These are phyloP conservation scores for Gyromitra esculenta DNA, from an alignment of 2,329 filamentous ascomycete genomes.

Conservation along the genomic window DNA sequence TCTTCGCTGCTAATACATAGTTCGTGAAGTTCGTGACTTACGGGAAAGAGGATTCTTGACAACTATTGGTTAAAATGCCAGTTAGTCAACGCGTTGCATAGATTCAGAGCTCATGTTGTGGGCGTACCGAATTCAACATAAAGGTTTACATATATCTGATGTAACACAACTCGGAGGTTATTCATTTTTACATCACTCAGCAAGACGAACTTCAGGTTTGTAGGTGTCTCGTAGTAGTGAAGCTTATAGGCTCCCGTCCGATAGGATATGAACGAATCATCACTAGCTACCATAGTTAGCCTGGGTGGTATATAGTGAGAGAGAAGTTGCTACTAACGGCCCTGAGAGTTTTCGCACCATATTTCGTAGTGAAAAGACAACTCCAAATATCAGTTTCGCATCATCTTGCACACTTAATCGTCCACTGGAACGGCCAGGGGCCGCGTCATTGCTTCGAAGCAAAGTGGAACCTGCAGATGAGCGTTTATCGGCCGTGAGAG, in stretches of 20 bases:
- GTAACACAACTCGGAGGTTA: slow-evolving; percentile 91
- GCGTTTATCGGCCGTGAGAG: slow-evolving; percentile 59
- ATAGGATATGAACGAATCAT: slow-evolving; percentile 83
- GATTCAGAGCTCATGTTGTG: neutral
- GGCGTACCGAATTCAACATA: slow-evolving; percentile 90
- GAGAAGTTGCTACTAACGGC: slow-evolving; percentile 52
- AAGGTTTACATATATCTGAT: slow-evolving; percentile 98
- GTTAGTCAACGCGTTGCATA: slow-evolving; percentile 6
- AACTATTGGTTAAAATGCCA: slow-evolving; percentile 62
- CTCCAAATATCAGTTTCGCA: slow-evolving; percentile 96
- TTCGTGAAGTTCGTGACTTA: slow-evolving; percentile 47
- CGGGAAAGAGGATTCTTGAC: slow-evolving; percentile 75
- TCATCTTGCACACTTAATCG: slow-evolving; percentile 75
- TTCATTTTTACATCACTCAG: slow-evolving; percentile 76
- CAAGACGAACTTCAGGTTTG: slow-evolving; percentile 74
- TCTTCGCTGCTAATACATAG: neutral
- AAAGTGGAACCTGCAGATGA: slow-evolving; percentile 62
- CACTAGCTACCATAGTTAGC: slow-evolving; percentile 44
- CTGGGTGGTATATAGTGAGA: slow-evolving; percentile 61
- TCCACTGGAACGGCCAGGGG: slow-evolving; percentile 58
- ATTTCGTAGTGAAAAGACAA: slow-evolving; percentile 93
- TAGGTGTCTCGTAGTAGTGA: slow-evolving; percentile 98
- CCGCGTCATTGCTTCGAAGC: slow-evolving; percentile 63
- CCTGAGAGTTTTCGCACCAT: slow-evolving; percentile 89
- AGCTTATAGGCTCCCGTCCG: slow-evolving; percentile 96